phyloP scores from a whole-genome alignment of 139 green algal genomes.

The Picochlorum sp. region DNA sequence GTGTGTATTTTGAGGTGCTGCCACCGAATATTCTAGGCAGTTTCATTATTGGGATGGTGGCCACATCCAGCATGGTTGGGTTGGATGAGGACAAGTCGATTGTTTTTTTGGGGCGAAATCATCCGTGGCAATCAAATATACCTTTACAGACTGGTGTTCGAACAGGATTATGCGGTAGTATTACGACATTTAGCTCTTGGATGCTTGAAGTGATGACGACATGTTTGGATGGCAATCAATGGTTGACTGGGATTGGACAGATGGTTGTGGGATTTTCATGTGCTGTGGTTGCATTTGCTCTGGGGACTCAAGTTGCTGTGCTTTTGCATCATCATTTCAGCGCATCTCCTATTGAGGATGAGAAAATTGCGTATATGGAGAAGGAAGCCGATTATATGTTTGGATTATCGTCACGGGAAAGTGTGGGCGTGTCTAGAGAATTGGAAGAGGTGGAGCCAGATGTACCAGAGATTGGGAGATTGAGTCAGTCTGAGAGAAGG shows the following conservation, averaged over 20 bases:
- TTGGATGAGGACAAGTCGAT: conserved; percentile 31
- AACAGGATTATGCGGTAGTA: conserved; percentile 72
- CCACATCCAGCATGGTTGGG: conserved; percentile 23
- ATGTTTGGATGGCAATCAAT: conserved; percentile 38
- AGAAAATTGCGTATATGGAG: conserved; percentile 11
- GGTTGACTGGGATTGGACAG: conserved; percentile 29
- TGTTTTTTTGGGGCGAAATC: conserved; percentile 30
- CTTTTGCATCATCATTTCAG: conserved; percentile 19
- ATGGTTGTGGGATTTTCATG: conserved; percentile 37
- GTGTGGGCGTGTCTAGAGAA: not conserved
- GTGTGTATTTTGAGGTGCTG: conserved; percentile 63
- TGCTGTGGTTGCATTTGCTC: conserved; percentile 34
- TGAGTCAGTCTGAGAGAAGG: not conserved
- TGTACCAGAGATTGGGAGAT: conserved; percentile 4
- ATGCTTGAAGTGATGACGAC: conserved; percentile 37
- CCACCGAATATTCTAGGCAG: conserved; percentile 62
- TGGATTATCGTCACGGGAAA: not conserved
- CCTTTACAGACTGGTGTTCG: conserved; percentile 59
- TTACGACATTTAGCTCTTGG: conserved; percentile 83
- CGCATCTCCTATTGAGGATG: conserved; percentile 4
- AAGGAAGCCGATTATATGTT: not conserved
- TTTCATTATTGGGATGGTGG: conserved; percentile 65
- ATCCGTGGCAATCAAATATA: conserved; percentile 40
- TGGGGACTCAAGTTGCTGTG: conserved; percentile 52
- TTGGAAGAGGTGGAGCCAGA: conserved; percentile 15